Evolutionary conservation across 2,329 filamentous ascomycete genomes (phyloP).

Genomic region (Diaporthe citriasiana): DNA sequence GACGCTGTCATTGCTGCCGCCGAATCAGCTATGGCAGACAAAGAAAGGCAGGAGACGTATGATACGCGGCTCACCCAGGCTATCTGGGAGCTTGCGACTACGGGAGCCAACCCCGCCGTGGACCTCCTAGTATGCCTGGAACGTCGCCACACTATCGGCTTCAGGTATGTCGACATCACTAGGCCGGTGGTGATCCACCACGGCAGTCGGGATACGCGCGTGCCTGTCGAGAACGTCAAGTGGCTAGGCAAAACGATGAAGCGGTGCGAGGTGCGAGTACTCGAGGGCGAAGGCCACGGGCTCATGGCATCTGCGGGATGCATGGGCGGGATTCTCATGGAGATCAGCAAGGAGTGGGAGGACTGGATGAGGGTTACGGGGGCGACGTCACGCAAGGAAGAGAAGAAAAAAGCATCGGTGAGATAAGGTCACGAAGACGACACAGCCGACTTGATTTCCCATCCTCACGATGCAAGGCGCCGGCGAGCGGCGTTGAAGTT

Average conservation of each 20-base stretch:
- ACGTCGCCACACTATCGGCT: slow-evolving; percentile 90
- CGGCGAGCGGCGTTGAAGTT: slow-evolving; percentile 15
- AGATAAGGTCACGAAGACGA: slow-evolving; percentile 20
- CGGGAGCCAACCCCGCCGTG: slow-evolving; percentile 92
- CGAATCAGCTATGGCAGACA: slow-evolving; percentile 74
- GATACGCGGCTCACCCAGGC: slow-evolving; percentile 89
- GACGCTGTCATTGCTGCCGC: slow-evolving; percentile 64
- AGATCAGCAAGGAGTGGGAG: slow-evolving; percentile 95
- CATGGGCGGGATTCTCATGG: slow-evolving; percentile 94
- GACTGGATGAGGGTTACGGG: slow-evolving; percentile 79
- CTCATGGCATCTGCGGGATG: slow-evolving; percentile 94
- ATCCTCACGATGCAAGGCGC: slow-evolving; percentile 14
- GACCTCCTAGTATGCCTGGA: slow-evolving; percentile 95
- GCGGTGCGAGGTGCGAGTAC: slow-evolving; percentile 88
- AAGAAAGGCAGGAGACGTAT: slow-evolving; percentile 81
- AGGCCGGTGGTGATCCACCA: slow-evolving; percentile 94
- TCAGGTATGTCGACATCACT: slow-evolving; percentile 96
- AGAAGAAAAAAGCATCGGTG: slow-evolving; percentile 31
- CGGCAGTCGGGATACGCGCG: slow-evolving; percentile 88
- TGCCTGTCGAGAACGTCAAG: slow-evolving; percentile 93
- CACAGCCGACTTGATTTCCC: background rate
- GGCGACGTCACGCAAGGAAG: slow-evolving; percentile 25
- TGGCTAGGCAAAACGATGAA: slow-evolving; percentile 97
- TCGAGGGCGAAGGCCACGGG: slow-evolving; percentile 93
- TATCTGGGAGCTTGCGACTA: slow-evolving; percentile 94